These are phyloP conservation scores for Bisporella sp. DNA, from an alignment of 2,329 filamentous ascomycete species.

Conservation along the genomic window DNA sequence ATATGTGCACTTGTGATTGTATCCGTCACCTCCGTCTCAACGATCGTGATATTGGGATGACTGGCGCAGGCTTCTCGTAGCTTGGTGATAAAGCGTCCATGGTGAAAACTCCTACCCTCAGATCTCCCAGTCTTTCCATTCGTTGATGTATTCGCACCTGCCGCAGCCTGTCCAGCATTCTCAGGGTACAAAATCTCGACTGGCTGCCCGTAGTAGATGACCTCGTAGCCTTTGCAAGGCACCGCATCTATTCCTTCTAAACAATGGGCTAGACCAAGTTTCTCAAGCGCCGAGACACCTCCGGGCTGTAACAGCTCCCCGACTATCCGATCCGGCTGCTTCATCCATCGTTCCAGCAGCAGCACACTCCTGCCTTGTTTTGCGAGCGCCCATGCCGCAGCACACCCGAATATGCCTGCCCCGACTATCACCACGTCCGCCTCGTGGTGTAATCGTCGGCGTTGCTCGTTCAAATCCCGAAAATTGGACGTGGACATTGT, in stretches of 20 bases:
- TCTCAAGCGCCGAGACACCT: conserved; percentile 71
- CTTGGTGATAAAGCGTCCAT: conserved; percentile 84
- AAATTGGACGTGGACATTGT: conserved; percentile 11
- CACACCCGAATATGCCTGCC: conserved; percentile 84
- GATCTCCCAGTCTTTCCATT: conserved; percentile 39
- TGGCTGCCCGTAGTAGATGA: conserved; percentile 70
- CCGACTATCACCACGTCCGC: conserved; percentile 87
- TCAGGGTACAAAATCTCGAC: conserved; percentile 75
- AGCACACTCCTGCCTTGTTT: conserved; percentile 88
- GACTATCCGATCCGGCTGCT: conserved; percentile 91
- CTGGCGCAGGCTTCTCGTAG: conserved; percentile 67
- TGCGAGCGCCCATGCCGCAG: conserved; percentile 75
- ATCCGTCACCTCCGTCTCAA: conserved; percentile 80
- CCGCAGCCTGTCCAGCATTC: conserved; percentile 34
- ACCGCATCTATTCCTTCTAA: conserved; percentile 85
- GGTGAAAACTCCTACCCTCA: conserved; percentile 81
- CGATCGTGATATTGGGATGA: conserved; percentile 78
- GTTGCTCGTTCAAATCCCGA: conserved; percentile 29
- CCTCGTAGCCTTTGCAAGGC: conserved; percentile 76
- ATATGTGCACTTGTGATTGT: conserved; percentile 60
- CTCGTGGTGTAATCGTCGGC: conserved; percentile 50
- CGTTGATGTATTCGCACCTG: conserved; percentile 14
- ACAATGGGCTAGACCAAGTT: conserved; percentile 74
- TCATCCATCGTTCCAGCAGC: conserved; percentile 80
- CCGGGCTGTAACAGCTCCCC: conserved; percentile 93